Base-by-base conservation (phyloP, 192 early-diverging fungal genomes). In the Entophlyctis luteolus region DNA sequence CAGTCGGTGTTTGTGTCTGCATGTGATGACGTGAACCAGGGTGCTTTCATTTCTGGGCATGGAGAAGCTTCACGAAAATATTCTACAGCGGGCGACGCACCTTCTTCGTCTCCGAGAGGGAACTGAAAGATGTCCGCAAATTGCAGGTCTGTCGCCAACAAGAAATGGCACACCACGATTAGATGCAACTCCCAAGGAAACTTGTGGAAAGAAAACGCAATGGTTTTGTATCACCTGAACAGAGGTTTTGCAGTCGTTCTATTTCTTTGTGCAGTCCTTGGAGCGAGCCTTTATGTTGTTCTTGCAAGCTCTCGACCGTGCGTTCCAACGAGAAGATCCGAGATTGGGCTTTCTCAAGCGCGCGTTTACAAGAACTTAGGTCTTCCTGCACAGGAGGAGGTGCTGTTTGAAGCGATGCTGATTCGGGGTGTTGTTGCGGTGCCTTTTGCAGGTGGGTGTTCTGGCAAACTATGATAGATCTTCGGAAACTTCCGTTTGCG, bases 251-350 rank as follows among this genome's bases (percentile, higher is more conserved):
- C 22, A 84, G 58, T 38, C 79, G 28, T 8, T 28, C 62, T 42
- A 84, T 73, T 53, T 84, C 82, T 27, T 47, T 63, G 65, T 84
- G 82, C 54, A 84, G 49, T 4, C 70, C 77, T 37, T 48, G 59
- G n/a, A 84, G 48, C 34, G 65, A 31, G 1, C 38, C 38, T 16
- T 53, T 29, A 48, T 84, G 82, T 46, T 79, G 66, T 3, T 60
- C 59, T 71, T 84, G 75, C 49, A 81, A 25, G 29, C 37, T 68
- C 55, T 79, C 74, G 20, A 84, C 74, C 6, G 75, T 77, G 32
- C 67, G 71, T 62, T 84, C 82, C 39, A 84, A 55, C 20, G 67
- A 66, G 27, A 55, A 10, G 23, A 84, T 71, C 14, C 73, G 62
- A 12, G 62, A 34, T 63, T 60, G 63, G 25, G 62, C 22, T 48